Evolutionary conservation across 2,329 filamentous ascomycete genomes (phyloP), one percentile per base, ranked within the genome.

Genomic region (Metarhizium humberi): DNA sequence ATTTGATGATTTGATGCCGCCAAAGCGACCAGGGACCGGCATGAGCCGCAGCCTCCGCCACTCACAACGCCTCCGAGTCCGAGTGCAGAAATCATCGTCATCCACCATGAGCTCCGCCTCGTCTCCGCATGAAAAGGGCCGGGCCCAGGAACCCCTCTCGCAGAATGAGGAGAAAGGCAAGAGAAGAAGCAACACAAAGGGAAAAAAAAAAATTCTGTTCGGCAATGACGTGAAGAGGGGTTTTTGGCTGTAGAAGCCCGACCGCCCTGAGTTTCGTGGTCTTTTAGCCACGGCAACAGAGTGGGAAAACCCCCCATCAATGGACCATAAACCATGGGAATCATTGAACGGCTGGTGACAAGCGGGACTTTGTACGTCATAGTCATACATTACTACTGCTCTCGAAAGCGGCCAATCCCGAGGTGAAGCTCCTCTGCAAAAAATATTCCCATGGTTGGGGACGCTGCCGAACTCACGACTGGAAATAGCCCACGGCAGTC

Each of bases 91-190:
- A 42, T 16, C 36, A 52, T 55, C 54, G 50, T 53, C 50, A 46
- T 47, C 50, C 50, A 50, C 45, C 50, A 16, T 30, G 45, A 50
- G 50, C 54, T 55, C 54, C 54, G 50, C 54, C 25, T 43, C 45
- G 54, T 55, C 54, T 55, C 54, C 43, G 49, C 43, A 48, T 14
- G 11, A 50, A 32, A 25, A 25, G 34, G 29, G 16, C 36, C 32
- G 6, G 46, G n/a, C 25, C 46, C 11, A 54, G 38, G 36, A 25
- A 29, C 53, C 38, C 42, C 38, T 29, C 14, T 34, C 46, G 40
- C 40, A 10, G 5, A 50, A 51, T 3, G 30, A 38, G 20, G n/a
- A 20, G 42, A 32, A 16, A 34, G 42, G 34, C 8, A 52, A 16
- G 4, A 14, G 25, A 48, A n/a, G 38, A 18, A 42, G 30, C 42